Percentiles rank a stretch among this genome's conserved stretches.
These are phyloP conservation scores for Pichia sorboxylosa DNA, from an alignment of 1,139 yeast species.

Conservation along the genomic window DNA sequence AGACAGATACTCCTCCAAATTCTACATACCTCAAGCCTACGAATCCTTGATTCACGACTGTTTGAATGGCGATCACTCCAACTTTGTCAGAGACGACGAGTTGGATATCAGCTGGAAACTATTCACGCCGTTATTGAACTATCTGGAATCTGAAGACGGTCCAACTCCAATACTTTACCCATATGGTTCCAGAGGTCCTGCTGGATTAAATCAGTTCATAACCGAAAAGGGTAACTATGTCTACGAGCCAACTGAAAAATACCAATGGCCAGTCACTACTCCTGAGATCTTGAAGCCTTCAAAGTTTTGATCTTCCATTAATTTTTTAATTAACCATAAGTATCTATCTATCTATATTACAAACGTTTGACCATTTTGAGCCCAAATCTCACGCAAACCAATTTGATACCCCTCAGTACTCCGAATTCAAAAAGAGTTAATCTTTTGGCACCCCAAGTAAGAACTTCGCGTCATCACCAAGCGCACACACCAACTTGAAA, in stretches of 20 bases:
- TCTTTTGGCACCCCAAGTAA: too few species aligned
- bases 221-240: slow-evolving; percentile 52
- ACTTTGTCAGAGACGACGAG: slow-evolving; percentile 97
- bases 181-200: slow-evolving; percentile 90
- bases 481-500: too few species aligned
- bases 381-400: too few species aligned
- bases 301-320: slow-evolving; percentile 18
- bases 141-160: slow-evolving; percentile 59
- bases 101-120: slow-evolving; percentile 86
- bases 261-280: slow-evolving; percentile 76
- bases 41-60: slow-evolving; percentile 92
- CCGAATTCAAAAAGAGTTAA: too few species aligned
- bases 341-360: too few species aligned
- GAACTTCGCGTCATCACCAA: too few species aligned
- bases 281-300: slow-evolving; percentile 28
- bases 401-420: too few species aligned
- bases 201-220: slow-evolving; percentile 49
- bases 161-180: slow-evolving; percentile 59
- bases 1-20: slow-evolving; percentile 60
- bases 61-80: slow-evolving; percentile 84
- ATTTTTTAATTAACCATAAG: too few species aligned
- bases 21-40: slow-evolving; percentile 96
- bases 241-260: slow-evolving; percentile 42
- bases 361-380: too few species aligned
- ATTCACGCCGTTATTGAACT: slow-evolving; percentile 80